Conservation (phyloP, 306 rosid species). For the Potentilla sterilis region DNA sequence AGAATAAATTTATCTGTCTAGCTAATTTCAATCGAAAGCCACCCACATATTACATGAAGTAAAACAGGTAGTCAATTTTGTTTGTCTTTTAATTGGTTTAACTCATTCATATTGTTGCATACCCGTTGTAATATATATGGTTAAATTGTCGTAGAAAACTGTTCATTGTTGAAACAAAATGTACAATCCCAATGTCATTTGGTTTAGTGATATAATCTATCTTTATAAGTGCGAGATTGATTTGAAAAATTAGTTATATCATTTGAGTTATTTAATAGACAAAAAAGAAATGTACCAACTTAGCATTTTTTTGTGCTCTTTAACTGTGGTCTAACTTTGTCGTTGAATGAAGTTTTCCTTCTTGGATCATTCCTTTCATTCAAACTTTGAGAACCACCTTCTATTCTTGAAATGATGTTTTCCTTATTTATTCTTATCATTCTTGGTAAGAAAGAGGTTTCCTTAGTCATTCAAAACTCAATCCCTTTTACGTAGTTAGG, state of each 20-base stretch:
- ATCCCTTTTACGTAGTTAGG: not conserved
- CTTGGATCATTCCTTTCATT: not conserved
- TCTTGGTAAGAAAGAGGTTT: not conserved
- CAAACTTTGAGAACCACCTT: not conserved
- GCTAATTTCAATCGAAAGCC: not conserved
- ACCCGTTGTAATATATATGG: too few relatives aligned
- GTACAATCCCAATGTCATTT: too few relatives aligned
- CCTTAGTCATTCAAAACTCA: not conserved
- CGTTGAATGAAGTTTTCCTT: not conserved
- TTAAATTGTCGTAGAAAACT: too few relatives aligned
- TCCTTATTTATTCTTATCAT: not conserved
- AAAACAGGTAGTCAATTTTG: not conserved
- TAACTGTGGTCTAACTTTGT: not conserved
- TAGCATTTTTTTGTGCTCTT: not conserved
- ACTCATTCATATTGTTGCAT: too few relatives aligned
- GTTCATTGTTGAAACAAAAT: too few relatives aligned
- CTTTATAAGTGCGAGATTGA: too few relatives aligned
- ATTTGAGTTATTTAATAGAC: too few relatives aligned
- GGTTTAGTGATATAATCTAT: too few relatives aligned
- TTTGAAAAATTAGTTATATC: too few relatives aligned
- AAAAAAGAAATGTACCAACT: not conserved
- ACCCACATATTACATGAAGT: not conserved
- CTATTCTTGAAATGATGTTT: not conserved
- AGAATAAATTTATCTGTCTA: not conserved
- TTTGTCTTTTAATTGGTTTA: not conserved